Conservation (phyloP, 2,329 filamentous ascomycete genomes). For the Penicillium janthinellum region DNA sequence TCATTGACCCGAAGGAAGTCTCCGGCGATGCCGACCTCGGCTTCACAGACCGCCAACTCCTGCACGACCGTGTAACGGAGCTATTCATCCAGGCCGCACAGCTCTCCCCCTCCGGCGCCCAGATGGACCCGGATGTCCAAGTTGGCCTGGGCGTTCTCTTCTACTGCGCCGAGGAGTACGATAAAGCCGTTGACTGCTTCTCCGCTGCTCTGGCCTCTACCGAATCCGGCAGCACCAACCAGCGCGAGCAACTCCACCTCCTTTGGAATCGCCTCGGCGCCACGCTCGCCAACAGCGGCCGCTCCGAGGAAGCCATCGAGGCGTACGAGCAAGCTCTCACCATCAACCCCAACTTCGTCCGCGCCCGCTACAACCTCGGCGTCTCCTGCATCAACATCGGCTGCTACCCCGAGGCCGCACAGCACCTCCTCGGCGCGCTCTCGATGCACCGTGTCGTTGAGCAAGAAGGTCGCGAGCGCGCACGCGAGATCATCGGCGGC, state of each 20-base stretch:
- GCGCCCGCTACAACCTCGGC: slow-evolving; percentile 93
- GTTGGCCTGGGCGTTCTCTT: slow-evolving; percentile 95
- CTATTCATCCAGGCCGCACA: slow-evolving; percentile 92
- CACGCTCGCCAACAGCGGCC: slow-evolving; percentile 91
- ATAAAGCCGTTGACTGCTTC: slow-evolving; percentile 99
- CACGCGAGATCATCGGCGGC: slow-evolving; percentile 74
- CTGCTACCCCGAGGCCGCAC: slow-evolving; percentile 88
- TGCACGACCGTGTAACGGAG: slow-evolving; percentile 88
- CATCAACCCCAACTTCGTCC: slow-evolving; percentile 92
- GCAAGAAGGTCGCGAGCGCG: slow-evolving; percentile 78
- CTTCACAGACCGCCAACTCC: slow-evolving; percentile 86
- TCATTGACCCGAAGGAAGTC: slow-evolving; percentile 72
- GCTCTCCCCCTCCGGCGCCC: slow-evolving; percentile 84
- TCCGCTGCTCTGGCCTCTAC: slow-evolving; percentile 83
- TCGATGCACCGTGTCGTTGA: slow-evolving; percentile 96
- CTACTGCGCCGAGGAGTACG: slow-evolving; percentile 96
- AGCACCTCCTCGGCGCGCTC: slow-evolving; percentile 86
- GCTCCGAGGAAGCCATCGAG: slow-evolving; percentile 92
- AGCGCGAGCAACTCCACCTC: slow-evolving; percentile 82
- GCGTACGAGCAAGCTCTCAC: slow-evolving; percentile 92
- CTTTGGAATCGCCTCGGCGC: slow-evolving; percentile 97
- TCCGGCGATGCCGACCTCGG: slow-evolving; percentile 80
- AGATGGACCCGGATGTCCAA: slow-evolving; percentile 98
- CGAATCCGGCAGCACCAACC: slow-evolving; percentile 80
- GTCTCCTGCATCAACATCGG: slow-evolving; percentile 98